Conservation (phyloP, 2,329 filamentous ascomycete species). For the Thielaviopsis populi region DNA sequence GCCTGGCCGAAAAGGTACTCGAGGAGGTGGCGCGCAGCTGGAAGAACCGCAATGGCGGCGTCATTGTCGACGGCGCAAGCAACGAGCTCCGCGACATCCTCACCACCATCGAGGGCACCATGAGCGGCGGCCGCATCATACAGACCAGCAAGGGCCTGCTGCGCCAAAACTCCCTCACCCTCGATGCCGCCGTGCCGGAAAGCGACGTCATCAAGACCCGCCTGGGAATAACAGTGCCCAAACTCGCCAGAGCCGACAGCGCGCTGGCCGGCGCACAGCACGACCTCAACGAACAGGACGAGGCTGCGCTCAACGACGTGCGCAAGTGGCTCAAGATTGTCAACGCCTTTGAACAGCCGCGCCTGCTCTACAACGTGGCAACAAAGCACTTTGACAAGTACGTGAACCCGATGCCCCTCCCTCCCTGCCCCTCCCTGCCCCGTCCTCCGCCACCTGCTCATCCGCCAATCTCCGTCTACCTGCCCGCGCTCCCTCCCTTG, state of each 20-base stretch:
- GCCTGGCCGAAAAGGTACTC: constrained; percentile 77
- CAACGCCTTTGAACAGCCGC: constrained; percentile 72
- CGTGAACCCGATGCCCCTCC: constrained; percentile 15
- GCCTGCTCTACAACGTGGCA: constrained; percentile 55
- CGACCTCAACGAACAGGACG: constrained; percentile 43
- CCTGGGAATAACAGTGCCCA: constrained; percentile 28
- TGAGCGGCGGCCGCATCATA: constrained; percentile 66
- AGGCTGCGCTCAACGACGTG: constrained; percentile 45
- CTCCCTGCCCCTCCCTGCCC: background rate
- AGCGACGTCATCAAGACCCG: constrained; percentile 39
- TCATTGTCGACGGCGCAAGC: constrained; percentile 75
- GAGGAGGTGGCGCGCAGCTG: constrained; percentile 84
- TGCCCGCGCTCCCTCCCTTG: too few species aligned
- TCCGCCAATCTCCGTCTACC: too few species aligned
- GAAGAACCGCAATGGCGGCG: constrained; percentile 78
- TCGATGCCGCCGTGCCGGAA: constrained; percentile 36
- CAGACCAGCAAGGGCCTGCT: constrained; percentile 37
- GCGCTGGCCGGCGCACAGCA: constrained; percentile 44
- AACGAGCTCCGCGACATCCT: constrained; percentile 68
- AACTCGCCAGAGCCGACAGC: constrained; percentile 37
- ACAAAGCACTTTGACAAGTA: constrained; percentile 87
- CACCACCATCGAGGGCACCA: constrained; percentile 69
- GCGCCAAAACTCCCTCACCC: constrained; percentile 48
- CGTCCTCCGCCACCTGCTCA: too few species aligned
- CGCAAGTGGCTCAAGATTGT: constrained; percentile 74